A percentile compares a stretch with the other conserved stretches of the same genome.
Conservation (phyloP, 2,329 filamentous ascomycete genomes). For the Simplicillium sp. region DNA sequence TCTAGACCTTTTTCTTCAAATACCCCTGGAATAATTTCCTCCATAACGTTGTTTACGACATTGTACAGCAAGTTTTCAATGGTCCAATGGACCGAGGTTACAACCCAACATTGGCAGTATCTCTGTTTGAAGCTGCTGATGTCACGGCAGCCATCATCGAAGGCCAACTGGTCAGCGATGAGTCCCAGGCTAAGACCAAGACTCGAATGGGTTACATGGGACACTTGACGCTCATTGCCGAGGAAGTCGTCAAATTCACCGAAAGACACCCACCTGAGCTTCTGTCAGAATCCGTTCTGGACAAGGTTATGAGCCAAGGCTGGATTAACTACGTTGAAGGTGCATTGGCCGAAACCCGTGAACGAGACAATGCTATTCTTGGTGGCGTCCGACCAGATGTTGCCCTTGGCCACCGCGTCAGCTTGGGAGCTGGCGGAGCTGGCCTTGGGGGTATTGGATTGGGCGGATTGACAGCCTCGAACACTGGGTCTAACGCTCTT, state of each 20-base stretch:
- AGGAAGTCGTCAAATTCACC: slow-evolving; percentile 97
- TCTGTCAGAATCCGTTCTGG: slow-evolving; percentile 72
- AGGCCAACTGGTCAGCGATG: slow-evolving; percentile 79
- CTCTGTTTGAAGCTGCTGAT: slow-evolving; percentile 83
- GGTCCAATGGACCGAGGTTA: slow-evolving; percentile 94
- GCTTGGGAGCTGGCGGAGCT: slow-evolving; percentile 32
- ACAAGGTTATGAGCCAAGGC: slow-evolving; percentile 78
- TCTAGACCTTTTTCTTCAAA: slow-evolving; percentile 88
- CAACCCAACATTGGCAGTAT: slow-evolving; percentile 81
- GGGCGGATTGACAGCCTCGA: slow-evolving; percentile 30
- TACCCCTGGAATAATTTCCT: slow-evolving; percentile 99
- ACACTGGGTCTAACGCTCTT: slow-evolving; percentile 54
- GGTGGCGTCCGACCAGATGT: slow-evolving; percentile 91
- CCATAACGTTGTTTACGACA: slow-evolving; percentile 98
- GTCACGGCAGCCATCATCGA: slow-evolving; percentile 88
- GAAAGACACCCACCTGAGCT: slow-evolving; percentile 86
- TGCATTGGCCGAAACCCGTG: slow-evolving; percentile 82
- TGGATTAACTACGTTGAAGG: slow-evolving; percentile 96
- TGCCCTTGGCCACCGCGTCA: slow-evolving; percentile 69
- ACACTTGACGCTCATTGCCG: slow-evolving; percentile 90
- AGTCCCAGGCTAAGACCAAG: slow-evolving; percentile 71
- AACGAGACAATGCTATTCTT: slow-evolving; percentile 96
- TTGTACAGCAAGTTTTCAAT: slow-evolving; percentile 98
- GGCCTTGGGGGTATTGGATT: slow-evolving; percentile 28
- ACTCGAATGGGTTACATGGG: slow-evolving; percentile 98